Evolutionary conservation across 345 rosid species (phyloP), one percentile per base, ranked within the genome.

Genomic region (Tarenaya hassleriana): DNA sequence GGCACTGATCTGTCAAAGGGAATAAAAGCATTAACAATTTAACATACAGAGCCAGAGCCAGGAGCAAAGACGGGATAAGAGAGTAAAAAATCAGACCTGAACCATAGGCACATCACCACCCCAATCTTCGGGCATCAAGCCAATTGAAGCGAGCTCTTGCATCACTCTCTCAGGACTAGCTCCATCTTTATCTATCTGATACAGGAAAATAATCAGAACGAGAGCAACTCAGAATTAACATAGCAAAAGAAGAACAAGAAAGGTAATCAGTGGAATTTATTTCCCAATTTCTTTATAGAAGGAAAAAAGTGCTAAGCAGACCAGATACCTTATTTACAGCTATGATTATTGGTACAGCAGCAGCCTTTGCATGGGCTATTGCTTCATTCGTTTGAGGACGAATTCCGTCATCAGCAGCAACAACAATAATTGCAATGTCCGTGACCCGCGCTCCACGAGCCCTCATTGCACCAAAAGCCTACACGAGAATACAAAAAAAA

Each of bases 401-500:
- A 60, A 92, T 87, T 50, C 98, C 98, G 71, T 92, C 98, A 74
- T 84, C 95, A 58, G 96, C 96, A 59, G 98, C 98, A 59, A 92
- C 96, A 53, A 92, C 98, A 65, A 92, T 83, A 56, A 92, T 69
- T 58, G 84, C 94, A 54, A 92, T 88, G 61, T 92, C 98, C 33
- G 98, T 92, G 62, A 92, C 95, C 61, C 96, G 73, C 13, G 98
- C 95, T 61, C 98, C 95, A 19, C 95, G 96, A 73, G 98, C 98
- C 75, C 98, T 88, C 95, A 92, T 92, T 61, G 96, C 98, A 61
- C 96, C 98, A 79, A 92, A 92, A 63, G 96, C 96, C 98, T 92
- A 74, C 62, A 75, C 18, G 52, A 66, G 39, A 38, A 59, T 21
- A 35, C 24, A 73, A 72, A 64, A 64, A 41, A 55, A 13, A 61